Base-by-base conservation (phyloP, 352 stramenopile species). In the Pythium dissotocum region DNA sequence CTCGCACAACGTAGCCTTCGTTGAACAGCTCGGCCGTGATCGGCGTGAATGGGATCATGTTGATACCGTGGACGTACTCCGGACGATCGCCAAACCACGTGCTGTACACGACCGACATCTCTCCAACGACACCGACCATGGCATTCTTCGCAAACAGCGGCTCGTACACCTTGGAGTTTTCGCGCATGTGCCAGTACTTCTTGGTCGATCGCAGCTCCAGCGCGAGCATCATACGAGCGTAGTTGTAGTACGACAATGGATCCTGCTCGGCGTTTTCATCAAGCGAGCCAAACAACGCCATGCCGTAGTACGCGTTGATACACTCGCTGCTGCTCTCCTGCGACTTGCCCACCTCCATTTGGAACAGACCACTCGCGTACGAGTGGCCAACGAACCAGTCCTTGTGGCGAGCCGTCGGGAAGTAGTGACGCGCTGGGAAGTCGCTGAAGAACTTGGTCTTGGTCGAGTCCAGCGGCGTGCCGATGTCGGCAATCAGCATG, bases 361-460 rank as follows among this genome's bases (percentile, higher is more conserved):
- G 83, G 77, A 98, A 99, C 14, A 99, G 48, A 6, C 97, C 97
- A 46, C 90, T 98, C 12, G 97, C 95, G 80, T 98, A 99, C 58
- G 93, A 98, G 70, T 99, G 95, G 36, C 94, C 95, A 53, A 98
- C 86, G 78, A 96, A 99, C 89, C 94, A 98, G 61, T 98, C 96
- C 77, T 98, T 98, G 73, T 98, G 93, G 14, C 97, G 79, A 30
- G 93, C 87, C 6, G 91, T 77, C 7, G 95, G 93, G 61, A 90
- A 98, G 80, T 90, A 76, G 33, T 77, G 60, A 30, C 69, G 72
- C 12, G 77, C 77, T 0, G 81, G 81, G 9, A 91, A 75, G 58
- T 83, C 71, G 38, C 72, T 65, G 40, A 89, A 80, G 70, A 91
- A 90, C 33, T 73, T 65, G 9, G 81, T 87, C 9, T 77, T 58